Conservation (phyloP, 192 early-diverging fungal species). For the Coemansia sp. region DNA sequence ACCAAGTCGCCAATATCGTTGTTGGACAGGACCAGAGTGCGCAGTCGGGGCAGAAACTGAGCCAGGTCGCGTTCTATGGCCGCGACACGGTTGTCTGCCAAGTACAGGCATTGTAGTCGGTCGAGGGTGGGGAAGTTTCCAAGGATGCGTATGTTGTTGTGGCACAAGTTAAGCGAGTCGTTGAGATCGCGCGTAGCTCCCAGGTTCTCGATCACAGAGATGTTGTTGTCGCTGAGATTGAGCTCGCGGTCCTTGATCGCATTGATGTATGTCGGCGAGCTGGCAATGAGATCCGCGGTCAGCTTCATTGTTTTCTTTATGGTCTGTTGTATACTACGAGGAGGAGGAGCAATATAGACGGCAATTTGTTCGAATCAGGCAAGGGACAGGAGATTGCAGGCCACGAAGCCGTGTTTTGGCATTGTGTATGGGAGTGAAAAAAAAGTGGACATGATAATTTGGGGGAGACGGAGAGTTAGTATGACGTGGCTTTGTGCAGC, state of each 20-base stretch:
- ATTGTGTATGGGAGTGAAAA: no score
- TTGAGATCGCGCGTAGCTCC: constrained; percentile 93
- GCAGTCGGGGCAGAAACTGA: constrained; percentile 74
- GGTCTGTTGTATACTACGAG: background rate
- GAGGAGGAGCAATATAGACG: no score
- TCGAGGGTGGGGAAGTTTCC: constrained; percentile 86
- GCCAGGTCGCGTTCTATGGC: constrained; percentile 72
- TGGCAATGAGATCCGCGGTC: constrained; percentile 71
- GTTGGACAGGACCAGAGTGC: constrained; percentile 83
- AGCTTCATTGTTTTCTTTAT: constrained; percentile 80
- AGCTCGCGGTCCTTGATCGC: constrained; percentile 89
- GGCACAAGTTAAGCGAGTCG: constrained; percentile 91
- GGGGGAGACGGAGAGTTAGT: no score
- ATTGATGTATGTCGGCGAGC: constrained; percentile 77
- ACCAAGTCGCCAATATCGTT: constrained; percentile 84
- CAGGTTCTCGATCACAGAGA: constrained; percentile 93
- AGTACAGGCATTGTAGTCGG: constrained; percentile 75
- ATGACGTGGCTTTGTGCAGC: no score
- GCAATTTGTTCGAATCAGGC: no score
- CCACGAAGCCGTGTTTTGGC: no score
- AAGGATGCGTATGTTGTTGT: constrained; percentile 86
- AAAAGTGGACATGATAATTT: no score
- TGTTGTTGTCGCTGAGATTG: constrained; percentile 85
- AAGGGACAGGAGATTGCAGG: no score
- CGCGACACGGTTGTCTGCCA: constrained; percentile 89